Evolutionary conservation across 371 early-diverging fungal species (phyloP).

Genomic region (Mucor velutinosus): DNA sequence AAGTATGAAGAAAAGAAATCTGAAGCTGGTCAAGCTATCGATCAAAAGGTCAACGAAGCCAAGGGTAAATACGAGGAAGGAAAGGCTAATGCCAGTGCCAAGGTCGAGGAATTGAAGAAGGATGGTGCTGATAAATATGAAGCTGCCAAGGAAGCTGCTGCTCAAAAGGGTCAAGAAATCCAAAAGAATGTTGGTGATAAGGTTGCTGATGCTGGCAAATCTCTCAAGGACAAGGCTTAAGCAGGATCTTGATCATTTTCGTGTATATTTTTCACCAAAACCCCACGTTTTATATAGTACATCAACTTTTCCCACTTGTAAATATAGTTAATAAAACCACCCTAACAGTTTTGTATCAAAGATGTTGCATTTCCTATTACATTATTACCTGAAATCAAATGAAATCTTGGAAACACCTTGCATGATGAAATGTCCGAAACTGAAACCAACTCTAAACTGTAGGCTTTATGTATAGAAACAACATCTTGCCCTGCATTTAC

Average conservation of each 20-base stretch:
- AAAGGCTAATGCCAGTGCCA: conserved; percentile 9
- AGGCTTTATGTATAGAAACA: too few relatives aligned
- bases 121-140: conserved; percentile 13
- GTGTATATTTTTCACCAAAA: too few relatives aligned
- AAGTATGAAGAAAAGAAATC: conserved; percentile 10
- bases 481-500: too few relatives aligned
- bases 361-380: too few relatives aligned
- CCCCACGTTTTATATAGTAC: too few relatives aligned
- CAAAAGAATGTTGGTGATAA: conserved; percentile 23
- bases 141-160: conserved; percentile 14
- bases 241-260: neutral
- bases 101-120: conserved; percentile 12
- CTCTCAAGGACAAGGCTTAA: conserved; percentile 19
- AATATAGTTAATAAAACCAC: too few relatives aligned
- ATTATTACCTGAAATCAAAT: too few relatives aligned
- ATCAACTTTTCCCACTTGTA: too few relatives aligned
- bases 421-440: too few relatives aligned
- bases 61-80: conserved; percentile 15
- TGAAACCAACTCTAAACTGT: too few relatives aligned
- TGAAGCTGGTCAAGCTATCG: conserved; percentile 1
- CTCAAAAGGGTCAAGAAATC: conserved; percentile 21
- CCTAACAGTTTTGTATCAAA: too few relatives aligned
- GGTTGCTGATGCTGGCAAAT: conserved; percentile 22
- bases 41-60: conserved; percentile 13
- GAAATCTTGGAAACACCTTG: too few relatives aligned